These are phyloP conservation scores for Nidularia pulvinata DNA, from an alignment of 768 basidiomycete genomes.

Conservation along the genomic window DNA sequence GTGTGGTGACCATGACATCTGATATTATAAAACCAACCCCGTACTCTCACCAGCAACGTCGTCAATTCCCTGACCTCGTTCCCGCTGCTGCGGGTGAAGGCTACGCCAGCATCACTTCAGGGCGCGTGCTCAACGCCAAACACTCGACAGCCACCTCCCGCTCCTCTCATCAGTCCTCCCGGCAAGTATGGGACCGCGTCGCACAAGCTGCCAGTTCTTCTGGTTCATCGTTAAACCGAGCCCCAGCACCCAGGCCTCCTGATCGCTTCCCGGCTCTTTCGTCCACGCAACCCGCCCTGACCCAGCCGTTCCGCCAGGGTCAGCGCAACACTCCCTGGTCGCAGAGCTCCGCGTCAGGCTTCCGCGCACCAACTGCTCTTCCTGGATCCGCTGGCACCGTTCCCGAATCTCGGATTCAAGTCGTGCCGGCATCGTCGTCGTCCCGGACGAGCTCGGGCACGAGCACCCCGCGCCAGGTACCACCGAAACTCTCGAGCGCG, in stretches of 20 bases:
- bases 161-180: slow-evolving; percentile 54
- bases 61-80: slow-evolving; percentile 80
- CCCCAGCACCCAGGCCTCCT: slow-evolving; percentile 15
- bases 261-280: slow-evolving; percentile 34
- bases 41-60: slow-evolving; percentile 59
- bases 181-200: slow-evolving; percentile 85
- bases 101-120: slow-evolving; percentile 80
- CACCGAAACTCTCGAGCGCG: slow-evolving; percentile 48
- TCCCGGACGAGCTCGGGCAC: background rate
- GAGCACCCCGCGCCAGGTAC: slow-evolving; percentile 9
- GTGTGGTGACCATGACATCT: slow-evolving; percentile 3
- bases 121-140: slow-evolving; percentile 84
- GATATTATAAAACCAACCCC: background rate
- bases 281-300: slow-evolving; percentile 10
- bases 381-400: slow-evolving; percentile 10
- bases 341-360: slow-evolving; percentile 26
- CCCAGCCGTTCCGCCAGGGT: slow-evolving; percentile 37
- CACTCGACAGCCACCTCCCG: slow-evolving; percentile 65
- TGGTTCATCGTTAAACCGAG: slow-evolving; percentile 20
- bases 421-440: slow-evolving; percentile 2
- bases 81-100: slow-evolving; percentile 58
- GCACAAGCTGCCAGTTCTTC: slow-evolving; percentile 71
- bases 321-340: slow-evolving; percentile 68
- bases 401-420: slow-evolving; percentile 10
- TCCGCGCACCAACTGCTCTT: slow-evolving; percentile 9